Conservation (phyloP, 306 rosid genomes). For the Lagenaria siceraria region DNA sequence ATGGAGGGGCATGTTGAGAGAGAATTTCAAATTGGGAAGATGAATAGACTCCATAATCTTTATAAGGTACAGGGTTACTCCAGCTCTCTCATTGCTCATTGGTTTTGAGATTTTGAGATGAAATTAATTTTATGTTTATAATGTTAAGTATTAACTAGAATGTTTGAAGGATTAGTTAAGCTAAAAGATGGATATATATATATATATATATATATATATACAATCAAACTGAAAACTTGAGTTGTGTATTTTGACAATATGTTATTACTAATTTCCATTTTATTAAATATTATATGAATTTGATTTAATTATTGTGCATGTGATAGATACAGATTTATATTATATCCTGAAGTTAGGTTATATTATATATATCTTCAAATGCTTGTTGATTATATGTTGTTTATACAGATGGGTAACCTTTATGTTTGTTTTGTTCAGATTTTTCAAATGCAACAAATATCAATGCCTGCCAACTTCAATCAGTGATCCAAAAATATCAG, state of each 20-base stretch:
- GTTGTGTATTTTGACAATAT: background rate
- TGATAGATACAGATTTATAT: background rate
- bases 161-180: background rate
- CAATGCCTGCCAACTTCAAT: background rate
- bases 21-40: no score
- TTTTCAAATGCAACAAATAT: constrained; percentile 5
- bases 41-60: no score
- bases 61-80: no score
- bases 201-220: background rate
- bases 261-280: background rate
- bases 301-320: background rate
- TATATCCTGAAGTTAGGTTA: background rate
- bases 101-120: no score
- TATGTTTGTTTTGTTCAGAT: constrained; percentile 1
- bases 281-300: background rate
- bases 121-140: no score
- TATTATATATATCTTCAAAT: background rate
- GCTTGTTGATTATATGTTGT: background rate
- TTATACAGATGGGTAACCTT: background rate
- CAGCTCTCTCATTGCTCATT: no score
- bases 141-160: no score
- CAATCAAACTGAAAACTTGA: background rate
- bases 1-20: no score
- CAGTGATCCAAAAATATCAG: constrained; percentile 2
- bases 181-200: background rate